A percentile compares a stretch with the other conserved stretches of the same genome.
Conservation (phyloP, 2,329 filamentous ascomycete genomes). For the Xylariaceae sp. region DNA sequence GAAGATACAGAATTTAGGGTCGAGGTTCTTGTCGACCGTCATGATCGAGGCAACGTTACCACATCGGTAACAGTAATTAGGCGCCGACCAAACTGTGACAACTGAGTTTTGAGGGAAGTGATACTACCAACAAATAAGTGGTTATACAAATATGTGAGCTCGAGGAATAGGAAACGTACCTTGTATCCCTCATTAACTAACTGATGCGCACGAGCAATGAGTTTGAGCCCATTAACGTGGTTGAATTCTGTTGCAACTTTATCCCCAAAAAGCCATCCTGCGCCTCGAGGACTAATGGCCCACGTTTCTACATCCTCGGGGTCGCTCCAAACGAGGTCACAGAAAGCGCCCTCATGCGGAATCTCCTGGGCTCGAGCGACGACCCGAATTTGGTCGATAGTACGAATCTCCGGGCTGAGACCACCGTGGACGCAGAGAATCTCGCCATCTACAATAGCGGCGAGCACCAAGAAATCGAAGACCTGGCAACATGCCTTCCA, state of each 20-base stretch:
- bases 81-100: slow-evolving; percentile 97
- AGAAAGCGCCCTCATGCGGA: slow-evolving; percentile 97
- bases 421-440: slow-evolving; percentile 98
- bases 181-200: slow-evolving; percentile 98
- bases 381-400: slow-evolving; percentile 98
- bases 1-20: slow-evolving; percentile 93
- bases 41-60: slow-evolving; percentile 98
- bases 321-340: slow-evolving; percentile 97
- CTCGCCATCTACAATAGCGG: slow-evolving; percentile 96
- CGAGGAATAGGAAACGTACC: slow-evolving; percentile 68
- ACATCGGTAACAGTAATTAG: slow-evolving; percentile 94
- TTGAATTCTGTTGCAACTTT: slow-evolving; percentile 98
- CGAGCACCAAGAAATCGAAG: slow-evolving; percentile 96
- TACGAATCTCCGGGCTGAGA: slow-evolving; percentile 88
- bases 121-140: slow-evolving; percentile 62
- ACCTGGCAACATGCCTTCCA: slow-evolving; percentile 99
- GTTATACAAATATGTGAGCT: slow-evolving; percentile 32
- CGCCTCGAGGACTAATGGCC: slow-evolving; percentile 89
- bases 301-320: slow-evolving; percentile 98
- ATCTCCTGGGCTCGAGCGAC: slow-evolving; percentile 98
- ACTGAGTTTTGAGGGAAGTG: slow-evolving; percentile 96
- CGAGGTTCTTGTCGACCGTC: slow-evolving; percentile 83
- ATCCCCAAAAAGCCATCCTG: slow-evolving; percentile 97
- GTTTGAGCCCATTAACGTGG: slow-evolving; percentile 93
- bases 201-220: slow-evolving; percentile 97